Base-by-base conservation (phyloP, 768 basidiomycete genomes). In the Kwoniella sp. region DNA sequence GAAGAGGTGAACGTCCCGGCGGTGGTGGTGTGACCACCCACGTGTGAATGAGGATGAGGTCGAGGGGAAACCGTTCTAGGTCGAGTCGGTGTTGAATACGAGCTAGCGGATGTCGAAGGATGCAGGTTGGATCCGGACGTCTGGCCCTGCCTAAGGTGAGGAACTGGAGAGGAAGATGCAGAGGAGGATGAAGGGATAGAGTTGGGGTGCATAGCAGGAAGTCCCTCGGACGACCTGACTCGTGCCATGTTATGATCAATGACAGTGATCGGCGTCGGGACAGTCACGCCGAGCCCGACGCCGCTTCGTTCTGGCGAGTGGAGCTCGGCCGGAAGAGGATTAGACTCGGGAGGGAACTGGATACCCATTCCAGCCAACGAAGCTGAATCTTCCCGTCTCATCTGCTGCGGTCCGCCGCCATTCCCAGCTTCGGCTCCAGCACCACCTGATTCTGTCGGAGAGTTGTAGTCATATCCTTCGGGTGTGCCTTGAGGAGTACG, bases 51-150 rank as follows among this genome's bases (percentile, higher is more conserved):
- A n/a, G 33, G 7, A 22, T 33, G 37, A 13, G 55, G 61, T 51
- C 62, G 55, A 37, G 62, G 62, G 2, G 62, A 64, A 21, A 64
- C 62, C 33, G 62, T 58, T 17, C 62, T 47, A 8, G 62, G 62
- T 58, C 62, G 47, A 30, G 55, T 47, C 6, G 62, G 55, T 19
- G 40, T 44, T 7, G 62, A 55, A 25, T 37, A 46, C 29, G 30
- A 36, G 22, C 47, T 46, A 10, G 52, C 9, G 26, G 24, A n/a
- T 10, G 37, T 29, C 6, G 59, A 40, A 4, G 46, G 47, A 30
- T 56, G 55, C 26, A 58, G 50, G 17, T 44, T 44, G 13, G 62
- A 50, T 36, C 55, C 56, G 44, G 44, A 62, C 52, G 44, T 55
- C 50, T 17, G 29, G 17, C 12, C 55, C 33, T 46, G 27, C 17